A percentile compares a stretch with the other conserved stretches of the same genome.
Conservation (phyloP, 345 rosid species). For the Citrus sp. region DNA sequence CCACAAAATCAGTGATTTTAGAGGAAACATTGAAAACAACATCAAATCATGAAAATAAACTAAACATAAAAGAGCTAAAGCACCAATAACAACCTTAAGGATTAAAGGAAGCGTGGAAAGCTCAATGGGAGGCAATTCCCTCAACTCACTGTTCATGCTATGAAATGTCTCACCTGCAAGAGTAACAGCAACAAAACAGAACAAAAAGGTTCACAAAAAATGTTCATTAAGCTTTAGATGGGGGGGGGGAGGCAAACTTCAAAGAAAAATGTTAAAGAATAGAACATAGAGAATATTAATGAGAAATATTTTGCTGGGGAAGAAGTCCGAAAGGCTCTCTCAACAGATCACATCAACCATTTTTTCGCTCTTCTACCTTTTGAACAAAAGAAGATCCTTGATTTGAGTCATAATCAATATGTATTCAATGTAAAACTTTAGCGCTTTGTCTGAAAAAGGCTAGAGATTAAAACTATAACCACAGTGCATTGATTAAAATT, state of each 20-base stretch:
- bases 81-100: slow-evolving; percentile 58
- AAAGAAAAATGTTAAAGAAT: not conserved
- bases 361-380: not conserved
- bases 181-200: not conserved
- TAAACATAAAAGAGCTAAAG: slow-evolving; percentile 6
- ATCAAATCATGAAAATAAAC: not conserved
- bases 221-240: not conserved
- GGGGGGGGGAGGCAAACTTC: not conserved
- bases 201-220: not conserved
- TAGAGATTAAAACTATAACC: not conserved
- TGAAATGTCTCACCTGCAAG: slow-evolving; percentile 79
- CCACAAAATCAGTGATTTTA: not conserved
- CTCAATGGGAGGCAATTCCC: slow-evolving; percentile 92
- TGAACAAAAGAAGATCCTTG: not conserved
- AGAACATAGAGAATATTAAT: not conserved
- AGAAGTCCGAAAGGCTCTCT: not conserved
- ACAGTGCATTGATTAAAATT: not conserved
- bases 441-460: not conserved
- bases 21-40: not conserved
- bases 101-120: slow-evolving; percentile 86
- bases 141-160: slow-evolving; percentile 69
- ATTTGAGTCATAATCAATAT: not conserved
- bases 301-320: not conserved
- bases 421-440: not conserved
- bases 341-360: not conserved